Conservation (phyloP, 768 basidiomycete genomes). For the Lanmaoa rubissima region DNA sequence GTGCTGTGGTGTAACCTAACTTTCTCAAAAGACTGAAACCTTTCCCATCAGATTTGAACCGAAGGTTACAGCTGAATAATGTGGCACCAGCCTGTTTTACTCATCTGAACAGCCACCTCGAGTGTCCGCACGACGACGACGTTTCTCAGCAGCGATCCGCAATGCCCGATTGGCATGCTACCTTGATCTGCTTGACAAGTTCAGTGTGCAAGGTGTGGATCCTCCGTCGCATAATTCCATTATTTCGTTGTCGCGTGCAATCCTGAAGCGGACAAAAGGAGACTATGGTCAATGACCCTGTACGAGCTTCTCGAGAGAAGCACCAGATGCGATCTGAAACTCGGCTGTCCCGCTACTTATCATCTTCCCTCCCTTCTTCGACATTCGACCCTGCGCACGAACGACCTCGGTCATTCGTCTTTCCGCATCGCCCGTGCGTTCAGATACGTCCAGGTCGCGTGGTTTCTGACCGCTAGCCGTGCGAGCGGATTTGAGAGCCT, state of each 20-base stretch:
- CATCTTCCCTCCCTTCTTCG: slow-evolving; percentile 78
- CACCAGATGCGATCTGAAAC: slow-evolving; percentile 73
- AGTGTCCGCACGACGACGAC: background rate
- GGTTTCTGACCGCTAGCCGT: slow-evolving; percentile 20
- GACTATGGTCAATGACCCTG: slow-evolving; percentile 17
- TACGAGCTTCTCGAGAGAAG: slow-evolving; percentile 61
- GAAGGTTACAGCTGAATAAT: background rate
- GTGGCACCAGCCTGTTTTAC: background rate
- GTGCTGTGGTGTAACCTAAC: background rate
- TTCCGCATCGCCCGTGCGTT: slow-evolving; percentile 56
- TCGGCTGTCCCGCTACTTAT: slow-evolving; percentile 64
- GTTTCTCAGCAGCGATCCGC: background rate
- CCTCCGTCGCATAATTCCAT: background rate
- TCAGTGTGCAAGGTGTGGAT: background rate
- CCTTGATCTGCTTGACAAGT: background rate
- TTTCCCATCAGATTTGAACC: background rate
- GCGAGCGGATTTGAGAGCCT: slow-evolving; percentile 2
- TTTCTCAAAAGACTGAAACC: background rate
- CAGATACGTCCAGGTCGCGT: slow-evolving; percentile 35
- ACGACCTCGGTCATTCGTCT: slow-evolving; percentile 85
- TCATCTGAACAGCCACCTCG: background rate
- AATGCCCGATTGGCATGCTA: background rate
- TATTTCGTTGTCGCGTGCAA: background rate
- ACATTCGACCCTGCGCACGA: slow-evolving; percentile 75
- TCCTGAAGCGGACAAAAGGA: background rate